These are phyloP conservation scores for Venturia effusa DNA, from an alignment of 2,329 filamentous ascomycete genomes.

Conservation along the genomic window DNA sequence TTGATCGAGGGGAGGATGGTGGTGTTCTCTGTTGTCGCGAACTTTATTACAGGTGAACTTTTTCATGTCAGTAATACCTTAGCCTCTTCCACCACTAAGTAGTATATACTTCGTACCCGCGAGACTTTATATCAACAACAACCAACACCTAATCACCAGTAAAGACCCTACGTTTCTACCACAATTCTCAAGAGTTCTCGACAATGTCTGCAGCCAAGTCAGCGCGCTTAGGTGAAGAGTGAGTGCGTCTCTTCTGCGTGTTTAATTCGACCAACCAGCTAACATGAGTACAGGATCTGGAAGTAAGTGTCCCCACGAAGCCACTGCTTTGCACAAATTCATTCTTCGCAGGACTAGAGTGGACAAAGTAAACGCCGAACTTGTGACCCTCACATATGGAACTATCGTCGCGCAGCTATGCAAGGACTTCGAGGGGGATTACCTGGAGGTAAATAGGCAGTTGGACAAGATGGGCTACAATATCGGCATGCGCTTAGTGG, in stretches of 20 bases:
- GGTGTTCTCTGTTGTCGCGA: neutral
- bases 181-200: neutral
- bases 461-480: slow-evolving; percentile 99
- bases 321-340: neutral
- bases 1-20: neutral
- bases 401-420: slow-evolving; percentile 95
- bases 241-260: slow-evolving; percentile 26
- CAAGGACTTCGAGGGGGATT: slow-evolving; percentile 91
- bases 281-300: slow-evolving; percentile 58
- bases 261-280: slow-evolving; percentile 17
- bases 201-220: slow-evolving; percentile 51
- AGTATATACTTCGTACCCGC: neutral
- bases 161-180: neutral
- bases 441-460: slow-evolving; percentile 92
- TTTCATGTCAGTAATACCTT: neutral
- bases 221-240: slow-evolving; percentile 65
- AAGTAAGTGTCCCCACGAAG: slow-evolving; percentile 53
- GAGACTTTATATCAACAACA: neutral
- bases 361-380: slow-evolving; percentile 95
- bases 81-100: too few relatives aligned
- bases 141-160: neutral
- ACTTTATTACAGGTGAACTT: neutral
- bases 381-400: slow-evolving; percentile 94
- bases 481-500: slow-evolving; percentile 88
- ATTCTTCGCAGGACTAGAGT: slow-evolving; percentile 61